Evolutionary conservation across 2,329 filamentous ascomycete species (phyloP).

Genomic region (Ophiostoma ips): DNA sequence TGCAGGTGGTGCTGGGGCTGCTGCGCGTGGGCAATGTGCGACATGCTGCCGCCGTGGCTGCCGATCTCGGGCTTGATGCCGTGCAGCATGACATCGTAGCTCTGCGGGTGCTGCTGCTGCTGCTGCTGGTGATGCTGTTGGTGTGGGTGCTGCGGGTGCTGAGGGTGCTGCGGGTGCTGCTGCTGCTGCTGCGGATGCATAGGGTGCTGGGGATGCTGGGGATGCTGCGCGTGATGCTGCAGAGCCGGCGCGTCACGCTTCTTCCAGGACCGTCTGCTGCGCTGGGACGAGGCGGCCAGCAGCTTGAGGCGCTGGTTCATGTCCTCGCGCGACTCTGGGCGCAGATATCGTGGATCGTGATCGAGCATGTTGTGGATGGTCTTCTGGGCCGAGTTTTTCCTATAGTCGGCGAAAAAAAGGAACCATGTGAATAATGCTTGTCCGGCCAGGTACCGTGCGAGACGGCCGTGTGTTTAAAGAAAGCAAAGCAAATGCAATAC

Average conservation of each 20-base stretch:
- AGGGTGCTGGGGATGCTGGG: not conserved
- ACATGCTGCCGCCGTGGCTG: slow-evolving; percentile 3
- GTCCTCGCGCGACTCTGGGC: slow-evolving; percentile 35
- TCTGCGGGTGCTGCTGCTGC: not conserved
- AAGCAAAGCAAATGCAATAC: too few species aligned
- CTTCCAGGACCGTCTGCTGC: slow-evolving; percentile 15
- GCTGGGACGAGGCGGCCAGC: slow-evolving; percentile 26
- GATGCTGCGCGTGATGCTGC: not conserved
- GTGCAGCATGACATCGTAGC: slow-evolving; percentile 6
- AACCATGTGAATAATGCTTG: not conserved
- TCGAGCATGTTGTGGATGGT: slow-evolving; percentile 41
- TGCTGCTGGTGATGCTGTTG: not conserved
- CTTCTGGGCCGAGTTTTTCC: slow-evolving; percentile 45
- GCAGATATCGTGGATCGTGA: slow-evolving; percentile 44
- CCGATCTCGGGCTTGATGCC: slow-evolving; percentile 6
- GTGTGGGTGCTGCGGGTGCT: not conserved
- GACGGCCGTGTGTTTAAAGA: too few species aligned
- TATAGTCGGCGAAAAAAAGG: not conserved
- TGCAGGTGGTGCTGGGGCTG: slow-evolving; percentile 7
- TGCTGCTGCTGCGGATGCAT: not conserved
- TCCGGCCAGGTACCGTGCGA: too few species aligned
- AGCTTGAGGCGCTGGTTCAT: slow-evolving; percentile 36
- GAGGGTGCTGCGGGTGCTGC: not conserved
- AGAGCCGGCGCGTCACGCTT: not conserved
- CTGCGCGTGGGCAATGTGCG: not conserved